Evolutionary conservation across 768 basidiomycete species (phyloP).

Genomic region (Pleurotus djamor): DNA sequence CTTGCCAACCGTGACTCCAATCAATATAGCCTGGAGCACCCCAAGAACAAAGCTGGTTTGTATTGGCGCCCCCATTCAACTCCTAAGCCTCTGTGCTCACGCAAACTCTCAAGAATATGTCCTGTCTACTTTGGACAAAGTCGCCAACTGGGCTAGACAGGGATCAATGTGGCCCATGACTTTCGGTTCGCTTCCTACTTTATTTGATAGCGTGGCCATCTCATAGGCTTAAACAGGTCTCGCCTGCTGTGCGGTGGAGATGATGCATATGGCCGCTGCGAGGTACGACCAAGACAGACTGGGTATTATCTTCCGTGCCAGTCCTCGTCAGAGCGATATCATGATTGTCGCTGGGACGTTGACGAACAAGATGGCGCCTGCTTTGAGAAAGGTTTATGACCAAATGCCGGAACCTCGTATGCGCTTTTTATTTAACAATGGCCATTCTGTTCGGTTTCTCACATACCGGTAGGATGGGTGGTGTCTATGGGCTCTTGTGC

Average conservation of each 20-base stretch:
- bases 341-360: conserved; percentile 99
- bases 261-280: conserved; percentile 99
- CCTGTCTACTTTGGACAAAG: conserved; percentile 91
- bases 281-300: conserved; percentile 98
- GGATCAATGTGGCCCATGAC: conserved; percentile 99
- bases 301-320: conserved; percentile 98
- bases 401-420: conserved; percentile 97
- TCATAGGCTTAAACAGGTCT: conserved; percentile 53
- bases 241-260: conserved; percentile 98
- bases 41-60: conserved; percentile 86
- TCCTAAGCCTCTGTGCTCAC: neutral
- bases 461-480: conserved; percentile 74
- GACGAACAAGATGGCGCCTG: conserved; percentile 99
- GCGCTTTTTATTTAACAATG: conserved; percentile 20
- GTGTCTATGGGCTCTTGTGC: conserved; percentile 99
- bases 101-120: conserved; percentile 79
- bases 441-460: neutral
- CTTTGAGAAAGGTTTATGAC: conserved; percentile 93
- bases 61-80: conserved; percentile 56
- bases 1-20: conserved; percentile 80
- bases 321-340: conserved; percentile 94
- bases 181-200: conserved; percentile 50
- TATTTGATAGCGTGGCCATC: neutral
- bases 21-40: conserved; percentile 83
- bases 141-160: conserved; percentile 96